phyloP scores from a whole-genome alignment of 345 rosid species.

The Anastatica hierochuntica region DNA sequence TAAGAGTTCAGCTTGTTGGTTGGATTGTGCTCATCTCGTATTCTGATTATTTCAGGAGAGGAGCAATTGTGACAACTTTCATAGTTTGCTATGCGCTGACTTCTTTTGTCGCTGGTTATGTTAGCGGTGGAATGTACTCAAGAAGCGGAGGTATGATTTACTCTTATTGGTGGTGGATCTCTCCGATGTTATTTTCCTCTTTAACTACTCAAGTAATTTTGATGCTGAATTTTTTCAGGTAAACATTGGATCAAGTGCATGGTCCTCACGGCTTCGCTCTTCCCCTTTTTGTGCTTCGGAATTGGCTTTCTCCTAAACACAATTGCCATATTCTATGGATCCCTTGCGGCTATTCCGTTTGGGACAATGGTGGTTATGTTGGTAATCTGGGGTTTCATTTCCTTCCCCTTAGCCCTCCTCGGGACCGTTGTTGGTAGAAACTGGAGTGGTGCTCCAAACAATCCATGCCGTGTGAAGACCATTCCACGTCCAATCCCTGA shows the following conservation, averaged over 20 bases:
- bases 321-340: conserved; percentile 82
- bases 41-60: conserved; percentile 17
- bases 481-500: conserved; percentile 95
- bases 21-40: neutral
- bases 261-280: conserved; percentile 93
- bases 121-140: conserved; percentile 96
- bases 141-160: conserved; percentile 67
- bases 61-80: conserved; percentile 42
- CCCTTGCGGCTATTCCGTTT: conserved; percentile 93
- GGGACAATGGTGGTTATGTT: conserved; percentile 92
- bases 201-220: neutral
- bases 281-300: conserved; percentile 92
- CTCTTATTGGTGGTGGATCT: neutral
- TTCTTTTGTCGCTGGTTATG: conserved; percentile 86
- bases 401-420: conserved; percentile 92
- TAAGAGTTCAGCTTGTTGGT: too few relatives aligned
- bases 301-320: conserved; percentile 86
- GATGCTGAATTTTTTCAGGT: conserved; percentile 36
- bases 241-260: conserved; percentile 92
- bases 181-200: neutral
- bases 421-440: conserved; percentile 93
- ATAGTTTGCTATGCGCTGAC: conserved; percentile 93
- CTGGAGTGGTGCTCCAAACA: conserved; percentile 94
- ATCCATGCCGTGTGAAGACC: conserved; percentile 96
- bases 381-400: conserved; percentile 90